These are phyloP conservation scores for Tulasnella sp. DNA, from an alignment of 768 basidiomycete genomes.

Conservation along the genomic window DNA sequence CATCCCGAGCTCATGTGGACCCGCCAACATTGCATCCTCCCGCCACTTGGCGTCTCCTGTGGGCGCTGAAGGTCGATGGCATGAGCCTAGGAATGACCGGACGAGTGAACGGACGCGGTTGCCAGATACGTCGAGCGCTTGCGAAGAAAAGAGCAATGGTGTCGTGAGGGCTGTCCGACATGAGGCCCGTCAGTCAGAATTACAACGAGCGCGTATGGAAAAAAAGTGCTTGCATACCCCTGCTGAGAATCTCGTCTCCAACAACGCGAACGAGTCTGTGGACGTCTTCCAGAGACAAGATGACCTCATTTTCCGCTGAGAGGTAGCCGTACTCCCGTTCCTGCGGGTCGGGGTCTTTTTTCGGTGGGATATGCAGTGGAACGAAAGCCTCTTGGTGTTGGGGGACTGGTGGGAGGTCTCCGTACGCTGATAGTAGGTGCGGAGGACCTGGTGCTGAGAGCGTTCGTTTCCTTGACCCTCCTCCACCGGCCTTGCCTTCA, in stretches of 20 bases:
- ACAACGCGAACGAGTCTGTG: constrained; percentile 63
- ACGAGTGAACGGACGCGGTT: constrained; percentile 70
- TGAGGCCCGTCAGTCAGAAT: not conserved
- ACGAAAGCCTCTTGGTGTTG: not conserved
- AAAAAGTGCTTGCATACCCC: constrained; percentile 35
- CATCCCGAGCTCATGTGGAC: constrained; percentile 84
- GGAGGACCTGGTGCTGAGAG: constrained; percentile 14
- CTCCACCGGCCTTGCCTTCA: constrained; percentile 9
- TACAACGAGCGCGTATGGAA: not conserved
- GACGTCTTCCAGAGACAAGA: constrained; percentile 68
- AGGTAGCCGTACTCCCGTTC: constrained; percentile 59
- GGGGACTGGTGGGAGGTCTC: not conserved
- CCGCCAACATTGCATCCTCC: constrained; percentile 77
- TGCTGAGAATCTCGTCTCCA: constrained; percentile 57
- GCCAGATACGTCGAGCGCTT: constrained; percentile 76
- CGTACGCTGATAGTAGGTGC: not conserved
- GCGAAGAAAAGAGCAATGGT: constrained; percentile 84
- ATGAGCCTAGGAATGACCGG: constrained; percentile 55
- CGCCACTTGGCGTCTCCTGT: constrained; percentile 43
- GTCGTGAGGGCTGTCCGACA: constrained; percentile 51
- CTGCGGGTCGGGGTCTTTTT: constrained; percentile 1
- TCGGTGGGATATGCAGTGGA: constrained; percentile 8
- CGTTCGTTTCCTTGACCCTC: constrained; percentile 2
- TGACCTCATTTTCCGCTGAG: constrained; percentile 61
- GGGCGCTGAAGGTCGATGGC: constrained; percentile 22